These are phyloP conservation scores for Aspergillus cejpii DNA, from an alignment of 2,329 filamentous ascomycete species.

Conservation along the genomic window DNA sequence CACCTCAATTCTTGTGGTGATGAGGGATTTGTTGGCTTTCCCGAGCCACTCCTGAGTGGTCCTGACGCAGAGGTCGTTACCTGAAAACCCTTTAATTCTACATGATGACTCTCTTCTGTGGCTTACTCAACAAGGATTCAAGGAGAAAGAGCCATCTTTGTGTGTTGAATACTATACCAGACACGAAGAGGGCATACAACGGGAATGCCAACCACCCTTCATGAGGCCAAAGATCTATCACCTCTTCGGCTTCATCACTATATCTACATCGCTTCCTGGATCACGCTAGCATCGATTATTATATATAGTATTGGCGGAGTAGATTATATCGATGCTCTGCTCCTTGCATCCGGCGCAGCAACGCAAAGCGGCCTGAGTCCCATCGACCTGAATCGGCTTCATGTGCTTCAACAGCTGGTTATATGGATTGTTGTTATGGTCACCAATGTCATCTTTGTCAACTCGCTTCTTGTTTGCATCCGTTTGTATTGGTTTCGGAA, in stretches of 20 bases:
- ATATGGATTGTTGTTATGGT: constrained; percentile 64
- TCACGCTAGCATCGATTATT: constrained; percentile 66
- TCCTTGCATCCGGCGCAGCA: constrained; percentile 72
- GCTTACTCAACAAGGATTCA: neutral
- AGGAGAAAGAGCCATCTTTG: neutral
- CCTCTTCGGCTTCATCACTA: constrained; percentile 39
- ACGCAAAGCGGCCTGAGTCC: constrained; percentile 91
- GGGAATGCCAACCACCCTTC: neutral
- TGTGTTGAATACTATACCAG: neutral
- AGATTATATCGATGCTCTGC: constrained; percentile 73
- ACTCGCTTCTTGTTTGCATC: constrained; percentile 78
- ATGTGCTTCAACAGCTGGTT: constrained; percentile 63
- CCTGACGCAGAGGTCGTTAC: neutral
- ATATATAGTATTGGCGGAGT: constrained; percentile 58
- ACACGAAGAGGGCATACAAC: neutral
- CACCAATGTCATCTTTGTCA: constrained; percentile 74
- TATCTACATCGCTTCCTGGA: constrained; percentile 67
- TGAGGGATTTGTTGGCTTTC: constrained; percentile 6
- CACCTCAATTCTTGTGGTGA: neutral
- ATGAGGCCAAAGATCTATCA: constrained; percentile 8
- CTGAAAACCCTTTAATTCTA: neutral
- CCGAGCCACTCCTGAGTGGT: constrained; percentile 4
- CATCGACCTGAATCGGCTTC: constrained; percentile 55
- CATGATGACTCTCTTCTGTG: constrained; percentile 1
- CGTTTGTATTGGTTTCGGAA: constrained; percentile 96